A percentile compares a stretch with the other conserved stretches of the same genome.
These are phyloP conservation scores for Mycena kentingensis DNA, from an alignment of 768 basidiomycete genomes.

Conservation along the genomic window DNA sequence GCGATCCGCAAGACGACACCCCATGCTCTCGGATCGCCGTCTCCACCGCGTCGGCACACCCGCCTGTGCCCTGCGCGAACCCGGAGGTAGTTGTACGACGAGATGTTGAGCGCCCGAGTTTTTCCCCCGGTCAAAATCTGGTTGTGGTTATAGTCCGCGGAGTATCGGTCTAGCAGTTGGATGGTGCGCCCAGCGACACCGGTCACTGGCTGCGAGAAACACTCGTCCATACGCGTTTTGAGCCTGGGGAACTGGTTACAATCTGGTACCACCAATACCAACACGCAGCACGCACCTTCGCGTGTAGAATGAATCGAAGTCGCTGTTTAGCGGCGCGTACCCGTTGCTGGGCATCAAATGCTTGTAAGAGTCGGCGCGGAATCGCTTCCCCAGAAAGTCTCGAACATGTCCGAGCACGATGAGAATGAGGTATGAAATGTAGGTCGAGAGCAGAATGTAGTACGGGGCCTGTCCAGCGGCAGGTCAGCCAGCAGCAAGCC, in stretches of 20 bases:
- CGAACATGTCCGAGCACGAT: slow-evolving; percentile 91
- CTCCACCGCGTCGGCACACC: slow-evolving; percentile 93
- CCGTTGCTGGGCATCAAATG: slow-evolving; percentile 78
- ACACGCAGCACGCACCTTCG: no score
- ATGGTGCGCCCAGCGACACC: slow-evolving; percentile 97
- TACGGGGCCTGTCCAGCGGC: slow-evolving; percentile 96
- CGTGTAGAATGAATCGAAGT: slow-evolving; percentile 99
- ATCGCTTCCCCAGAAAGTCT: slow-evolving; percentile 93
- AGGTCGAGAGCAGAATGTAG: slow-evolving; percentile 88
- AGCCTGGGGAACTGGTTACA: no score
- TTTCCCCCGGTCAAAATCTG: slow-evolving; percentile 75
- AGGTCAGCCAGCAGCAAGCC: no score
- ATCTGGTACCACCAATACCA: no score
- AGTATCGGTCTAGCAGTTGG: slow-evolving; percentile 78
- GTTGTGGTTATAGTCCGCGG: slow-evolving; percentile 78
- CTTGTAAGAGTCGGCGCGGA: slow-evolving; percentile 66
- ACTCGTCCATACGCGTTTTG: slow-evolving; percentile 93
- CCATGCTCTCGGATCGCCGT: slow-evolving; percentile 81
- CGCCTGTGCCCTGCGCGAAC: slow-evolving; percentile 90
- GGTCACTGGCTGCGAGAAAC: slow-evolving; percentile 90
- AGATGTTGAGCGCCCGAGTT: slow-evolving; percentile 93
- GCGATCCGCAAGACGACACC: slow-evolving; percentile 70
- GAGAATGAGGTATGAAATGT: slow-evolving; percentile 90
- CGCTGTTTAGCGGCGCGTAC: slow-evolving; percentile 94
- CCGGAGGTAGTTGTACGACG: slow-evolving; percentile 99